Evolutionary conservation across 2,329 filamentous ascomycete genomes (phyloP).

Genomic region (Talaromyces marneffei): DNA sequence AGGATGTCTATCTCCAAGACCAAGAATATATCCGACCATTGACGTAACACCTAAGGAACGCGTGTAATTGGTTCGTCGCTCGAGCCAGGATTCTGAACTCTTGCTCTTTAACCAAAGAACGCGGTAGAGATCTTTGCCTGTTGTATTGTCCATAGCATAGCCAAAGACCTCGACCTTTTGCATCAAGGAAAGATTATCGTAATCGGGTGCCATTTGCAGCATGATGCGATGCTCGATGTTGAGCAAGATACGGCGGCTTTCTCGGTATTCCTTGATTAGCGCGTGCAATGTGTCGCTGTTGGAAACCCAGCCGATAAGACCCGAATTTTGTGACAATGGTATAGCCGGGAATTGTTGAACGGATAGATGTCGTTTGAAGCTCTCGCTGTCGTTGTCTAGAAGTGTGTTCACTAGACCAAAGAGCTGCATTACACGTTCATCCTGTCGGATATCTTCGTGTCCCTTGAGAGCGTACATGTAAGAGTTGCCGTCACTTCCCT

Average conservation of each 20-base stretch:
- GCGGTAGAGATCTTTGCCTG: slow-evolving; percentile 94
- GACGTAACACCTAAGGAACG: slow-evolving; percentile 97
- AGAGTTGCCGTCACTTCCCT: slow-evolving; percentile 78
- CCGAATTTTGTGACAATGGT: slow-evolving; percentile 91
- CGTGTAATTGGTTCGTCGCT: slow-evolving; percentile 97
- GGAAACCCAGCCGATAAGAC: slow-evolving; percentile 90
- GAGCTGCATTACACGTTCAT: slow-evolving; percentile 98
- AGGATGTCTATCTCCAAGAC: slow-evolving; percentile 91
- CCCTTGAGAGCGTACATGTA: slow-evolving; percentile 94
- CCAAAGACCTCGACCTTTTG: slow-evolving; percentile 99
- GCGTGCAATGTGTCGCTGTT: slow-evolving; percentile 97
- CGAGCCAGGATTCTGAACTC: slow-evolving; percentile 95
- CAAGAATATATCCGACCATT: slow-evolving; percentile 99
- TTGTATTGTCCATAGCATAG: slow-evolving; percentile 98
- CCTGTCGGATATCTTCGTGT: slow-evolving; percentile 98
- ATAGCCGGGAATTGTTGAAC: slow-evolving; percentile 97
- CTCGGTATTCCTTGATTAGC: slow-evolving; percentile 93
- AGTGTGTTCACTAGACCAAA: slow-evolving; percentile 97
- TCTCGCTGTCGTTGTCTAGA: slow-evolving; percentile 87
- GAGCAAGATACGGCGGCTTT: slow-evolving; percentile 91
- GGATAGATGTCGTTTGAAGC: slow-evolving; percentile 92
- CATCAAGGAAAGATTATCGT: slow-evolving; percentile 97
- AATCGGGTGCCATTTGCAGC: slow-evolving; percentile 99
- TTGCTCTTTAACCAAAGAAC: slow-evolving; percentile 99
- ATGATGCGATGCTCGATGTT: slow-evolving; percentile 99